Evolutionary conservation across 2,329 filamentous ascomycete species (phyloP).

Genomic region (Ascocoryne sarcoides): DNA sequence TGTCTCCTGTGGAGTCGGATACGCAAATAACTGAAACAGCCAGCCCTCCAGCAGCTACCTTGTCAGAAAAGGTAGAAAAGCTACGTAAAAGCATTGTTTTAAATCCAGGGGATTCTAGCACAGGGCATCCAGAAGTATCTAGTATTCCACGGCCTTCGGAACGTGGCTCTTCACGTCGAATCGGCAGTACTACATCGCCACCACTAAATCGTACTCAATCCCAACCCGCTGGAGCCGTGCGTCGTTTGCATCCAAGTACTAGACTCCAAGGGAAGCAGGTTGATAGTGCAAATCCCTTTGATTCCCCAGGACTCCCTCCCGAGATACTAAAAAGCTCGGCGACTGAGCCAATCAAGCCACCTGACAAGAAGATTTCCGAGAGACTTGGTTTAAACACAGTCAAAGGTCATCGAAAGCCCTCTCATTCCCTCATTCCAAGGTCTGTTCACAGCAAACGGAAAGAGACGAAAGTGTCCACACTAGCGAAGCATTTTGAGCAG

Average conservation of each 20-base stretch:
- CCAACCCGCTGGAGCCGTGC: constrained; percentile 27
- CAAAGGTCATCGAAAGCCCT: constrained; percentile 48
- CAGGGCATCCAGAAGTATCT: constrained; percentile 19
- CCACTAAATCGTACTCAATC: constrained; percentile 28
- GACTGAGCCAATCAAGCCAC: constrained; percentile 22
- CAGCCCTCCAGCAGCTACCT: constrained; percentile 15
- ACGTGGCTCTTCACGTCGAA: constrained; percentile 18
- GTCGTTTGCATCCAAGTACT: constrained; percentile 17
- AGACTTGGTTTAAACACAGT: constrained; percentile 57
- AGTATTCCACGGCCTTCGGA: constrained; percentile 27
- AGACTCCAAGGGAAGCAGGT: constrained; percentile 17
- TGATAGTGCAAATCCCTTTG: constrained; percentile 13
- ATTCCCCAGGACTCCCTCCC: constrained; percentile 10
- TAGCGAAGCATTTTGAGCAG: constrained; percentile 94
- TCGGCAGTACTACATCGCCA: constrained; percentile 21
- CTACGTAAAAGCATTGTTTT: constrained; percentile 17
- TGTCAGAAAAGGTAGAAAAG: constrained; percentile 26
- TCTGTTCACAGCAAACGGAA: constrained; percentile 66
- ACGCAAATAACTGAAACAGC: constrained; percentile 1
- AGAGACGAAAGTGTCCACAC: constrained; percentile 74
- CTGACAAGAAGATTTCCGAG: constrained; percentile 67
- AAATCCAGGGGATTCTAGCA: constrained; percentile 7
- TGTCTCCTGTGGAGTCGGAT: constrained; percentile 7
- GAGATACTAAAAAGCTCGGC: constrained; percentile 20
- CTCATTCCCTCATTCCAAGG: constrained; percentile 76